Evolutionary conservation across 2,329 filamentous ascomycete species (phyloP), one percentile per base, ranked within the genome.

Genomic region (Fusarium sacchari): DNA sequence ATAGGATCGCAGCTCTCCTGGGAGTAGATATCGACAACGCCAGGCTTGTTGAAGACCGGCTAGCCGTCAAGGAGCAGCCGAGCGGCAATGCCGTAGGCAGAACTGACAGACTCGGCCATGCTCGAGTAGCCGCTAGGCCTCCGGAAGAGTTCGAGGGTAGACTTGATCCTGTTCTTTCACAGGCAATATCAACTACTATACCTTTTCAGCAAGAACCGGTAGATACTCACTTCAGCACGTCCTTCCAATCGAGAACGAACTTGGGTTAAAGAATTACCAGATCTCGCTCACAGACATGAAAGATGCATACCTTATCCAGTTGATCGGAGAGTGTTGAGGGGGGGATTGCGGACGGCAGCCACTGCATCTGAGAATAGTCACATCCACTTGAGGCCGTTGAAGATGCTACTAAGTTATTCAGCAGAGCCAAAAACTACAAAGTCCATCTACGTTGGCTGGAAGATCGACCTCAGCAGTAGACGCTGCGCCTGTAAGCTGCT

Each of bases 201-300:
- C 4, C 10, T 6, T 7, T 12, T 20, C 9, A 1, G 14, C 1
- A 32, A 40, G 28, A 6, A 15, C 18, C 4, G 11, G 20, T 14
- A 9, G 7, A 18, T 18, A 30, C 17, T 61, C 6, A 42, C 43
- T 22, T 61, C 17, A 6, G 28, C 12, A 3, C 28, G 5, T 61
- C 11, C 9, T 30, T 42, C 42, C 24, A 22, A 4, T 42, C 12
- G 3, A 42, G 6, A 17, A 64, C 30, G 20, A 61, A 49, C 10
- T 62, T 62, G 36, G 62, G 43, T 13, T 61, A 34, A 3, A 64
- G 36, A 28, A 64, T 49, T n/a, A 30, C 13, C 10, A 64, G 14
- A 28, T 61, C 43, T 17, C 28, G 28, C 34, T 36, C 20, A 40
- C 20, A 17, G 2, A 11, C 8, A 6, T 49, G 7, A 12, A 61